phyloP scores from a whole-genome alignment of 1,284 basidiomycete genomes.

The Austroboletus niveus region DNA sequence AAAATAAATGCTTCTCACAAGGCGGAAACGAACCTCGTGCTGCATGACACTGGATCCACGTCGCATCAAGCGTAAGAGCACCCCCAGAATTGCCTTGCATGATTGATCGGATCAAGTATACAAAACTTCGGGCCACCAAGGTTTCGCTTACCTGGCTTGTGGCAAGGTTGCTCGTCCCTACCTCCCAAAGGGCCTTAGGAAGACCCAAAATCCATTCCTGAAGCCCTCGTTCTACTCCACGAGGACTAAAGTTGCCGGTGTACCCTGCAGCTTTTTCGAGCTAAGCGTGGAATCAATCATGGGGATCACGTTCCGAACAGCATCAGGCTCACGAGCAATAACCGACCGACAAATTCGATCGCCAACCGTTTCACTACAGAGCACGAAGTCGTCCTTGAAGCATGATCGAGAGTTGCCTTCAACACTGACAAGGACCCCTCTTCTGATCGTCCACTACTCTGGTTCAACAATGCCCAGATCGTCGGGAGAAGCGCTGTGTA shows the following conservation, averaged over 20 bases:
- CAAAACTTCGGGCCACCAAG: constrained; percentile 1
- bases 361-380: constrained; percentile 62
- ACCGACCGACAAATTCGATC: constrained; percentile 68
- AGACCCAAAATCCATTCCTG: constrained; percentile 67
- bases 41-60: constrained; percentile 47
- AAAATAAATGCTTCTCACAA: not conserved
- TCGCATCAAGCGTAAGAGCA: constrained; percentile 63
- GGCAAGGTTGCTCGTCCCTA: constrained; percentile 55
- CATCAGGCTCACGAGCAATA: constrained; percentile 56
- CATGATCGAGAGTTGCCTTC: constrained; percentile 56
- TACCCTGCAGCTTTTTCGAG: constrained; percentile 62
- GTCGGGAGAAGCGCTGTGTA: constrained; percentile 78
- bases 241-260: constrained; percentile 46
- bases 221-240: constrained; percentile 37
- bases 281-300: constrained; percentile 35
- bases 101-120: constrained; percentile 6
- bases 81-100: constrained; percentile 54
- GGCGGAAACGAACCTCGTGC: constrained; percentile 39
- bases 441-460: constrained; percentile 29
- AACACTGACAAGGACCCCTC: constrained; percentile 38
- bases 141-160: constrained; percentile 52
- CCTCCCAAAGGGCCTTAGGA: constrained; percentile 82
- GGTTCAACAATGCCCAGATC: constrained; percentile 76
- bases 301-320: not conserved
- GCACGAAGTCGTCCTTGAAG: constrained; percentile 51